Base-by-base conservation (phyloP, 371 early-diverging fungal species). In the Apophysomyces elegans region DNA sequence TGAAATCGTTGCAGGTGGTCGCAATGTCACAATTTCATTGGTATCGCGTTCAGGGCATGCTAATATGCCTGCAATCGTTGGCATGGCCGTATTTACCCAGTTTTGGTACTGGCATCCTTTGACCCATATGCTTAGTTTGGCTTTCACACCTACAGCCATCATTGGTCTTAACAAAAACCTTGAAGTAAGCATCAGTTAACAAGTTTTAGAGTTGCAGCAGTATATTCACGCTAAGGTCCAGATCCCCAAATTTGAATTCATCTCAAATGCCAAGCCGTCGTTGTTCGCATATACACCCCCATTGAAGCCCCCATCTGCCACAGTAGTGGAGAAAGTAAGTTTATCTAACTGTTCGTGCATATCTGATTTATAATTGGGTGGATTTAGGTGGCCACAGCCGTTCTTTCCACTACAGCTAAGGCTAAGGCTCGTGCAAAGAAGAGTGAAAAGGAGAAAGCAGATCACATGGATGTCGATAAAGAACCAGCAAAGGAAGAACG, bases 61-160 rank as follows among this genome's bases (percentile, higher is more conserved):
- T 54, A 93, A 93, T 72, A 93, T 94, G 88, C 86, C 92, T n/a
- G 96, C 98, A 35, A 91, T 99, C 72, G 96, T 94, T 11, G 99
- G 99, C 46, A 95, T 95, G 86, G 93, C 96, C 7, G 83, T 99
- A 41, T 99, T 99, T 75, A 93, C 96, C 21, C 98, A 99, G 80
- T 98, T 95, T 81, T 99, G 99, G 99, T 97, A 96, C 88, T 99
- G 99, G 99, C 98, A 96, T 85, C 99, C 99, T 41, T 80, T 99
- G 71, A 92, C 95, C 46, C 97, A 96, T 77, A 96, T 99, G 79
- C 75, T 99, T 59, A 87, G 92, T 66, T 85, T 99, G 77, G 87
- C 98, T 7, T 96, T 99, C 71, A 91, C 91, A 16, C 98, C 99
- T 8, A 99, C 99, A 4, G 94, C 93, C 50, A 75, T 99, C 45